Percentiles rank a stretch among this genome's conserved stretches.
phyloP scores from a whole-genome alignment of 148 eudicot genomes.

The Hydrangea macrophylla region DNA sequence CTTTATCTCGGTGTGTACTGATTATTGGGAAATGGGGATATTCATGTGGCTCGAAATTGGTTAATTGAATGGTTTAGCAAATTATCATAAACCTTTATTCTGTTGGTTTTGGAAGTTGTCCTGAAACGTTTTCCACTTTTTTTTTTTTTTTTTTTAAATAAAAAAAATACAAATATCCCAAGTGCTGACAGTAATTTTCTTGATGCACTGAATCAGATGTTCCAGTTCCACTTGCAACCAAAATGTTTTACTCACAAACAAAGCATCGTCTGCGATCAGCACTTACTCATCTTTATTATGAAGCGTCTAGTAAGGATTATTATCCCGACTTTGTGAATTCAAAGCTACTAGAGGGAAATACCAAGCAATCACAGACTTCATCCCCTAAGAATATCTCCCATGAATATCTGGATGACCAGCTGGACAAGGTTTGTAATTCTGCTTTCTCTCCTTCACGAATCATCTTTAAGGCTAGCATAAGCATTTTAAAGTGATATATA shows the following conservation, averaged over 20 bases:
- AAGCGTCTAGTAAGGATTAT: constrained; percentile 21
- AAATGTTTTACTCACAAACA: constrained; percentile 68
- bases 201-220: constrained; percentile 33
- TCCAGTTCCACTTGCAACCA: constrained; percentile 71
- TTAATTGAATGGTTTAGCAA: neutral
- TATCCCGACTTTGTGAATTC: constrained; percentile 23
- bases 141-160: no score
- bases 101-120: neutral
- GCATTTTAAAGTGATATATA: neutral
- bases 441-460: neutral
- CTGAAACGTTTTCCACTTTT: neutral
- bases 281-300: constrained; percentile 44
- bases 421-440: constrained; percentile 33
- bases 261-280: constrained; percentile 57
- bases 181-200: constrained; percentile 5
- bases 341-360: constrained; percentile 28
- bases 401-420: constrained; percentile 27
- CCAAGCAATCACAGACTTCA: constrained; percentile 23
- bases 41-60: neutral
- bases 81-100: neutral
- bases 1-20: neutral
- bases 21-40: neutral
- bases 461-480: neutral
- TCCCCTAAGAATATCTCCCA: constrained; percentile 23
- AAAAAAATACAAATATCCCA: no score